Evolutionary conservation across 805 yeast genomes (phyloP).

Genomic region (Citeromyces matritensis): DNA sequence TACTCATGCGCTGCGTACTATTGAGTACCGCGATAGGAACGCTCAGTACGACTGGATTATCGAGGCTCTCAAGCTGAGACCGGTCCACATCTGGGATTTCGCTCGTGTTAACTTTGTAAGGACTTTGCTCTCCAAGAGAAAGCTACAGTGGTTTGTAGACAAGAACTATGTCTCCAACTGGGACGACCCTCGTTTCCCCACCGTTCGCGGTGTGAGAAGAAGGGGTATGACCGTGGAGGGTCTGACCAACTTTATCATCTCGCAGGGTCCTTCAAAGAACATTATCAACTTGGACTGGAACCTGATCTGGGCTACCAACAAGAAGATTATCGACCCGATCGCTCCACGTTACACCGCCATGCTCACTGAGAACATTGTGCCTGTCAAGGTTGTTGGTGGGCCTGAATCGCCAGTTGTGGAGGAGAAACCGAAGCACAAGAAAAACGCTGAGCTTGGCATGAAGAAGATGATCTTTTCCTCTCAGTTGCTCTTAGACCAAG

Average conservation of each 20-base stretch:
- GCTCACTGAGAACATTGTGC: constrained; percentile 46
- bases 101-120: constrained; percentile 94
- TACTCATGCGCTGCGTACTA: constrained; percentile 95
- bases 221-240: constrained; percentile 99
- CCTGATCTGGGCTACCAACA: constrained; percentile 93
- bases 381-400: constrained; percentile 50
- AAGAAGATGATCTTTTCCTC: constrained; percentile 61
- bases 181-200: constrained; percentile 99
- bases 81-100: constrained; percentile 96
- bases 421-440: constrained; percentile 85
- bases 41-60: constrained; percentile 97
- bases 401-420: constrained; percentile 51
- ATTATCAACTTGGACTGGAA: constrained; percentile 96
- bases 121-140: constrained; percentile 91
- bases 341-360: constrained; percentile 94
- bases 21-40: constrained; percentile 97
- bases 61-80: constrained; percentile 65
- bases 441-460: constrained; percentile 80
- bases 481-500: constrained; percentile 68
- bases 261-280: constrained; percentile 97
- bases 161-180: constrained; percentile 76
- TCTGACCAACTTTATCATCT: constrained; percentile 77
- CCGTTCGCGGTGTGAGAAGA: constrained; percentile 97
- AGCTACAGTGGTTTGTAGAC: constrained; percentile 98
- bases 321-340: constrained; percentile 91